Base-by-base conservation (phyloP, 1,284 basidiomycete species). In the Coniferiporia sulphurascens region DNA sequence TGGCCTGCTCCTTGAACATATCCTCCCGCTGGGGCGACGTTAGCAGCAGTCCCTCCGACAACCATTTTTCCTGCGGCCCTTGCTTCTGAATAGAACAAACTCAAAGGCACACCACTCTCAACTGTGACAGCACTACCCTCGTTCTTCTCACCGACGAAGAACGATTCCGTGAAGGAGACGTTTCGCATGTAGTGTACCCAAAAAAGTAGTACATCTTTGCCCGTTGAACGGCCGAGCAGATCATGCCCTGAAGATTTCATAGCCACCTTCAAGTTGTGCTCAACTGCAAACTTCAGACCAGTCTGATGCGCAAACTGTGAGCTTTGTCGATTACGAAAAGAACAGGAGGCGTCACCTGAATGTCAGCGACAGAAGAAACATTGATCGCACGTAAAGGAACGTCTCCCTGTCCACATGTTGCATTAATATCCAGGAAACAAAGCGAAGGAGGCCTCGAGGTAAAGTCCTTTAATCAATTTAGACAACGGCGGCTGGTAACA, bases 171-270 rank as follows among this genome's bases (percentile, higher is more conserved):
- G 55, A 71, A 73, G 4, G 61, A 55, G 38, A 69, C 64, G 51
- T 59, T 62, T 52, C 52, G 21, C 32, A 63, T 36, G 34, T 60
- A 15, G 19, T 67, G 69, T 1, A 69, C 72, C 60, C 64, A 71
- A 10, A 73, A 65, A 3, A 72, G 64, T 3, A 63, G 51, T 3
- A 70, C 70, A 49, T 63, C 61, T 43, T 65, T 67, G 17, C 67
- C 69, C 1, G 71, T 72, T 13, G 71, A 72, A 35, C 71, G 71
- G 5, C 72, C 71, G 6, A 71, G 63, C 54, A 56, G 64, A 56
- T 73, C 72, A 52, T 73, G 72, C 4, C 72, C 71, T 9, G 70
- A 70, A 9, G 68, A 62, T 61, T 71, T 72, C 60, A 73, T 62
- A 12, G 58, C 67, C 27, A 72, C 60, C 8, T 70, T 70, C 22